Percentiles rank a stretch among this genome's conserved stretches.
These are phyloP conservation scores for Phytophthora fragariae DNA, from an alignment of 352 stramenopile species.

Conservation along the genomic window DNA sequence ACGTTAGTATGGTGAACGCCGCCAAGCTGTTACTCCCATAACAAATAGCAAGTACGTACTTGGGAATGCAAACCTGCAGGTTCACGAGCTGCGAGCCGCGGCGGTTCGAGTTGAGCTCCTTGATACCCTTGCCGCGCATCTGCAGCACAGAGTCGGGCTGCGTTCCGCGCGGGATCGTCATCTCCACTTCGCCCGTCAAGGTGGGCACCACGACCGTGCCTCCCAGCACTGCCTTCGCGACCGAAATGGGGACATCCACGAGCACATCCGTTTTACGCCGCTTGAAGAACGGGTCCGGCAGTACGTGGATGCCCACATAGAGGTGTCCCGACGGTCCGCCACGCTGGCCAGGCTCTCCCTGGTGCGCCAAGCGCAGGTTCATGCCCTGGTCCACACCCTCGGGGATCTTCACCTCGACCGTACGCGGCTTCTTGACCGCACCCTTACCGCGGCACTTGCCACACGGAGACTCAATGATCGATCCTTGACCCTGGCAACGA, in stretches of 20 bases:
- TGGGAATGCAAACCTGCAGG: constrained; percentile 96
- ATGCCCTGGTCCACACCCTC: constrained; percentile 96
- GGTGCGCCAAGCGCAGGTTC: constrained; percentile 94
- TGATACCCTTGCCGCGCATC: constrained; percentile 97
- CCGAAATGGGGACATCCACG: constrained; percentile 93
- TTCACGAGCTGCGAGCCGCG: constrained; percentile 97
- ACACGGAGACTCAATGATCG: constrained; percentile 88
- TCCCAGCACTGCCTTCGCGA: constrained; percentile 94
- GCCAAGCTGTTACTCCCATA: background rate
- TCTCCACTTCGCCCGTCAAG: constrained; percentile 97
- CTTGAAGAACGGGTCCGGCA: constrained; percentile 96
- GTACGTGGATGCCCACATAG: constrained; percentile 95
- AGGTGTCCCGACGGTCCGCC: constrained; percentile 94
- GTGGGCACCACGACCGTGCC: constrained; percentile 96
- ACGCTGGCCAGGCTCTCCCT: constrained; percentile 89
- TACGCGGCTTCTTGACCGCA: constrained; percentile 90
- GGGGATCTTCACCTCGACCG: constrained; percentile 95
- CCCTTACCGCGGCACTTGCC: constrained; percentile 81
- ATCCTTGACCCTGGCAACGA: constrained; percentile 81
- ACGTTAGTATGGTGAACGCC: background rate
- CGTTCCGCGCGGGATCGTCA: constrained; percentile 96
- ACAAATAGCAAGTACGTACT: constrained; percentile 56
- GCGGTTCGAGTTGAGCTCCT: constrained; percentile 92
- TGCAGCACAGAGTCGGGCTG: constrained; percentile 97
- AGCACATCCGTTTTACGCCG: constrained; percentile 95